Evolutionary conservation across 2,329 filamentous ascomycete species (phyloP), one percentile per base, ranked within the genome.

Genomic region (Epichloe bromicola): DNA sequence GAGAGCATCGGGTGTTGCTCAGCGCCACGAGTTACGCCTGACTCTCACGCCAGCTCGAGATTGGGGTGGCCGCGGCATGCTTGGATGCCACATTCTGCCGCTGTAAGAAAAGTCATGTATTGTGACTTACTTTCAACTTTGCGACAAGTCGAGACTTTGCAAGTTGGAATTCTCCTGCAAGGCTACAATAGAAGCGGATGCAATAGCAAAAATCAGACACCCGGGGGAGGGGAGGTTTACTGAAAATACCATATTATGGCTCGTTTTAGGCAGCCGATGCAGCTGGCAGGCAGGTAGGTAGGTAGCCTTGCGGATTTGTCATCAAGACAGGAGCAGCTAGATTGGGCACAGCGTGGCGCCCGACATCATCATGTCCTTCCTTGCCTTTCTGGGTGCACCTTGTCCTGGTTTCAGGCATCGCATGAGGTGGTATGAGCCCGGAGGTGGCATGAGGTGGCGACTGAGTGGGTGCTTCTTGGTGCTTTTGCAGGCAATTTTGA

Each of bases 21-120:
- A 61, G 57, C 67, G 65, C 51, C 72, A 75, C 60, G 78, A 88
- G 57, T 66, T 93, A 52, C 76, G 82, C 52, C 68, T 96, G 60
- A 82, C 79, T 56, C 70, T 98, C 56, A 87, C 75, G 46, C 91
- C 91, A 49, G 78, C 80, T 59, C 79, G 80, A 43, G 76, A 90
- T 63, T 98, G 93, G 91, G 91, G 91, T 58, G 93, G 93, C 33
- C 77, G 88, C 66, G 93, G 91, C 12, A 71, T 94, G 65, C 71
- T 98, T 60, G 91, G 91, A 50, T 98, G 91, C 66, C 90, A 96
- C 70, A 79, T 97, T 56, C 70, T 95, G 57, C 88, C 88, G 26
- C 58, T 94, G 51, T 95, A 51, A 46, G 6, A 40, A 41, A 37
- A 33, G 10, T 5, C 45, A 26, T 38, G 36, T 17, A 15, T 8